Evolutionary conservation across 2,329 filamentous ascomycete genomes (phyloP), one percentile per base, ranked within the genome.

Genomic region (Fusarium hainanense): DNA sequence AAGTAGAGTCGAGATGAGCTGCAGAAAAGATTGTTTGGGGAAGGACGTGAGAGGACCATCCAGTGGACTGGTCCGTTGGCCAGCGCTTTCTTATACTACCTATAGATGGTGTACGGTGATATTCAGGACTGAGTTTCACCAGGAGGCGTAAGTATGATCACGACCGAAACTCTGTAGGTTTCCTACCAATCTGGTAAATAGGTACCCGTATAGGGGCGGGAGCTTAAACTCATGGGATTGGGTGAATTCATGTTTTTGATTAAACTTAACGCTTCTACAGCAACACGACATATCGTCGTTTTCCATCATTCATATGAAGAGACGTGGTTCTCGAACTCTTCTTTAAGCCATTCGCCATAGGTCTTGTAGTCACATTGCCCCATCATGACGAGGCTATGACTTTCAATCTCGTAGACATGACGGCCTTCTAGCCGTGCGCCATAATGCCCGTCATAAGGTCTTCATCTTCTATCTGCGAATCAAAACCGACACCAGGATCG

Each of bases 391-490:
- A 14, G 20, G 20, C 18, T 16, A 21, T n/a, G 10, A 37, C 34
- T n/a, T 37, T 37, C 34, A 37, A n/a, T 18, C 34, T 37, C 20
- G 7, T 16, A 13, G 16, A 14, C 18, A 30, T 14, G 10, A 4
- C 16, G 13, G 9, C 20, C 32, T 37, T 32, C 37, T 63, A 72
- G 49, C 65, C 63, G 48, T 73, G 67, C 12, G 70, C 62, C 55
- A 73, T 58, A 32, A 82, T 76, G 20, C 82, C 86, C 14, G 82
- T 84, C 87, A 89, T 89, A 25, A 89, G 75, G 67, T 89, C 87
- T 75, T 89, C 87, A n/a, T 89, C 87, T 57, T 88, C 86, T 40
- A 88, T 79, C 51, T 83, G 79, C 14, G 79, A 76, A 27, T 86
- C 82, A 62, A 86, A 87, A 42, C 78, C 80, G 27, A 80, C 60